phyloP scores from a whole-genome alignment of 176 grass and related monocot species.

The Carex littledalei region DNA sequence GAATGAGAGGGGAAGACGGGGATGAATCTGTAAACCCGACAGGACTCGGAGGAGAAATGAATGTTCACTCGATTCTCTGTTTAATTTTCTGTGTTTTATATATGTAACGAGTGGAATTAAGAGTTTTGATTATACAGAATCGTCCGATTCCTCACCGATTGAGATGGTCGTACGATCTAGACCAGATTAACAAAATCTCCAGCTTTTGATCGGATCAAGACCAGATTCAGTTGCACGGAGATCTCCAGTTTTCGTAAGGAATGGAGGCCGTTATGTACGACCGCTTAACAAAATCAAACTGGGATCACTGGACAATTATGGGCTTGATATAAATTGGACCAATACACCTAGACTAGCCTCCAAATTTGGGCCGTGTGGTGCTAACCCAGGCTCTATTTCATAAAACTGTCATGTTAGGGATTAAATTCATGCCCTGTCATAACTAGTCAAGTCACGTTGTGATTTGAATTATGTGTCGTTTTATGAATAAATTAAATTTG shows the following conservation, averaged over 20 bases:
- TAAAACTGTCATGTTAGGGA: neutral
- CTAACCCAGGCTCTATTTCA: neutral
- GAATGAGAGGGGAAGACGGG: neutral
- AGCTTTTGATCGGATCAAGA: no score
- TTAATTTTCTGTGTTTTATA: neutral
- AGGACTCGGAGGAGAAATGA: constrained; percentile 1
- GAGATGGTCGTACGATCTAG: neutral
- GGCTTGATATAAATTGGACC: neutral
- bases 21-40: constrained; percentile 15
- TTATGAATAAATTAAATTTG: no score
- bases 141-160: neutral
- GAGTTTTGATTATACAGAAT: neutral
- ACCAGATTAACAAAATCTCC: no score
- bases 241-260: neutral
- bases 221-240: neutral
- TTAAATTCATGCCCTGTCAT: no score
- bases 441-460: no score
- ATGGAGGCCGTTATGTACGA: neutral
- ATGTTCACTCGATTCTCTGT: neutral
- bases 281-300: neutral
- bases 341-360: neutral
- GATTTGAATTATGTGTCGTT: no score
- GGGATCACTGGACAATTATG: neutral
- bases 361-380: neutral
- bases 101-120: neutral